Evolutionary conservation across 495 filamentous ascomycete genomes (phyloP).

Genomic region (Collariella sp.): DNA sequence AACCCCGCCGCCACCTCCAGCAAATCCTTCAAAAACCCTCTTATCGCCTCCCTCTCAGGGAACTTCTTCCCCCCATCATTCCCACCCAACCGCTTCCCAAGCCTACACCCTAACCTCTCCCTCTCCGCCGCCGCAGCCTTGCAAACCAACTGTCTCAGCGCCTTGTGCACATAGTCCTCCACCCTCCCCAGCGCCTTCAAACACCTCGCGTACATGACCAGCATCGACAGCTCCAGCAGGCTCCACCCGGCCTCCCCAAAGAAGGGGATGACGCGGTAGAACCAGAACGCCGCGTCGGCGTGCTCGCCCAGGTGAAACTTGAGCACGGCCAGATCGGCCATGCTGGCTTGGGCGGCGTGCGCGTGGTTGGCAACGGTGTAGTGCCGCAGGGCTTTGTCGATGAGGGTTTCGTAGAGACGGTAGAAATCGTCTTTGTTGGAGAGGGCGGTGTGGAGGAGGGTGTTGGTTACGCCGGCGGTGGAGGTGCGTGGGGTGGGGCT

Average conservation of each 20-base stretch:
- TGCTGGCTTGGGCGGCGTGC: conserved; percentile 64
- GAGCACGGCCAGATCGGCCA: conserved; percentile 79
- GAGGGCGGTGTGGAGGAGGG: conserved; percentile 42
- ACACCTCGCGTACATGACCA: conserved; percentile 79
- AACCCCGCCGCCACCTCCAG: conserved; percentile 53
- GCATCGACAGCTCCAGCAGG: conserved; percentile 67
- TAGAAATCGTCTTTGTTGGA: conserved; percentile 45
- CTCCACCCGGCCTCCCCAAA: conserved; percentile 77
- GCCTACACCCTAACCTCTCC: conserved; percentile 37
- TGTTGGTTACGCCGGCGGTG: conserved; percentile 44
- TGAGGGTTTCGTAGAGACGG: conserved; percentile 61
- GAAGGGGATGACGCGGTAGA: conserved; percentile 71
- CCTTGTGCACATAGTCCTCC: conserved; percentile 71
- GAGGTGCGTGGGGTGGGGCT: conserved; percentile 4
- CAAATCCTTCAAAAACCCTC: conserved; percentile 57
- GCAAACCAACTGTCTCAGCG: conserved; percentile 63
- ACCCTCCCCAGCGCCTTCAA: conserved; percentile 64
- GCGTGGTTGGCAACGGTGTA: conserved; percentile 65
- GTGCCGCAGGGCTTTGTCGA: conserved; percentile 62
- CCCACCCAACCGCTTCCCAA: conserved; percentile 21
- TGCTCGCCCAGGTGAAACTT: conserved; percentile 71
- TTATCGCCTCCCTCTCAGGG: conserved; percentile 48
- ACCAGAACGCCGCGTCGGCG: conserved; percentile 64
- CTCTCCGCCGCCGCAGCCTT: conserved; percentile 57
- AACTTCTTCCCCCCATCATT: conserved; percentile 22